Base-by-base conservation (phyloP, 352 stramenopile species). In the Achlya hypogyna region DNA sequence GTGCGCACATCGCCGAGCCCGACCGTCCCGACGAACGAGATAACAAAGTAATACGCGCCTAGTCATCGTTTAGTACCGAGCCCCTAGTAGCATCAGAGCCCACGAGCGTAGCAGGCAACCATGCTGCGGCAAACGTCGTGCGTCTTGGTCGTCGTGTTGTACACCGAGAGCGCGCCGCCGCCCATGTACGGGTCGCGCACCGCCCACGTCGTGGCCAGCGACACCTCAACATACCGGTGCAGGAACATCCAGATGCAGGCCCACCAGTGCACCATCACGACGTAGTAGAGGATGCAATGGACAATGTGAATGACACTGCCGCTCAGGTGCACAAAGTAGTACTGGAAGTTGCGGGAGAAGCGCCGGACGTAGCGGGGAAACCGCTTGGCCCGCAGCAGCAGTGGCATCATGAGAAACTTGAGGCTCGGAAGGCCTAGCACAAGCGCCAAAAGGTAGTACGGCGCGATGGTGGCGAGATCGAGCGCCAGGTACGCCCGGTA, bases 41-140 rank as follows among this genome's bases (percentile, higher is more conserved):
- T 67, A 20, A 67, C 60, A 58, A 67, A 67, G 47, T 67, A 67
- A 23, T 67, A 67, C 29, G 60, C 60, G 23, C 60, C 60, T 67
- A 67, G 12, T n/a, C 25, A 56, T 27, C n/a, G n/a, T n/a, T n/a
- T n/a, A n/a, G n/a, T n/a, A n/a, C n/a, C n/a, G n/a, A n/a, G n/a
- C n/a, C n/a, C n/a, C n/a, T 56, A 56, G 38, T 45, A n/a, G 2
- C 3, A 56, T 56, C 2, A 56, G 49, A 3, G 25, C 49, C 16
- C 25, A 67, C 60, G 60, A 4, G 47, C 47, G 23, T 67, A 67
- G 34, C 60, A 67, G 32, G 51, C 60, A 23, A 60, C 34, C 40
- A 67, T 58, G 51, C n/a, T 27, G 16, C 28, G 43, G 60, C 60
- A 67, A 58, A 67, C 59, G 23, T 58, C 49, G 47, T 67, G 60